These are phyloP conservation scores for Blechomonas ayalai DNA, from an alignment of 208 protist species.

Conservation along the genomic window DNA sequence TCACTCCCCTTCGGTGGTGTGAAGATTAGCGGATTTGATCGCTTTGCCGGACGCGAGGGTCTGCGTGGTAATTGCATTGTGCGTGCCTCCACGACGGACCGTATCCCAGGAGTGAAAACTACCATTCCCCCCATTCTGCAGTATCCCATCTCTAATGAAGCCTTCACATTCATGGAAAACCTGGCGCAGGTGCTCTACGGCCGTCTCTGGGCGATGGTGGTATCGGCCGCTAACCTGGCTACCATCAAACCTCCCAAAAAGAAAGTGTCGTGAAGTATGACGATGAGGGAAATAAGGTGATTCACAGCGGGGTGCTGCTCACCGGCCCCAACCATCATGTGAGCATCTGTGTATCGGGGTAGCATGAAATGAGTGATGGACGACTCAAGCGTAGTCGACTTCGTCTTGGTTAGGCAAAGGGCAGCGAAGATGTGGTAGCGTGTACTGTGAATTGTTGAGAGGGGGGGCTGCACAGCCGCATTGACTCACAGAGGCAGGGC, in stretches of 20 bases:
- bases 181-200: slow-evolving; percentile 71
- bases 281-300: no score
- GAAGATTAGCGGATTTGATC: slow-evolving; percentile 94
- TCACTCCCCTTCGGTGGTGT: slow-evolving; percentile 94
- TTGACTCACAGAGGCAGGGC: no score
- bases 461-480: no score
- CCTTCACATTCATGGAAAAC: slow-evolving; percentile 81
- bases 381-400: no score
- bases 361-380: no score
- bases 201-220: slow-evolving; percentile 34
- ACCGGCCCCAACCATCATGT: no score
- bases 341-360: no score
- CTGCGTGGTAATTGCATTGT: slow-evolving; percentile 89
- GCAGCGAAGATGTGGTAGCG: no score
- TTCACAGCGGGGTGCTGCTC: no score
- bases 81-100: slow-evolving; percentile 73
- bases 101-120: slow-evolving; percentile 84
- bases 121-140: slow-evolving; percentile 71
- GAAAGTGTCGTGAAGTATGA: slow-evolving; percentile 2
- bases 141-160: slow-evolving; percentile 66
- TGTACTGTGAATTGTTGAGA: no score
- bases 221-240: slow-evolving; percentile 38
- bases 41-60: slow-evolving; percentile 92
- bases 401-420: no score
- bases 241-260: slow-evolving; percentile 29